Evolutionary conservation across 345 rosid species (phyloP).

Genomic region (Salix arbutifolia): DNA sequence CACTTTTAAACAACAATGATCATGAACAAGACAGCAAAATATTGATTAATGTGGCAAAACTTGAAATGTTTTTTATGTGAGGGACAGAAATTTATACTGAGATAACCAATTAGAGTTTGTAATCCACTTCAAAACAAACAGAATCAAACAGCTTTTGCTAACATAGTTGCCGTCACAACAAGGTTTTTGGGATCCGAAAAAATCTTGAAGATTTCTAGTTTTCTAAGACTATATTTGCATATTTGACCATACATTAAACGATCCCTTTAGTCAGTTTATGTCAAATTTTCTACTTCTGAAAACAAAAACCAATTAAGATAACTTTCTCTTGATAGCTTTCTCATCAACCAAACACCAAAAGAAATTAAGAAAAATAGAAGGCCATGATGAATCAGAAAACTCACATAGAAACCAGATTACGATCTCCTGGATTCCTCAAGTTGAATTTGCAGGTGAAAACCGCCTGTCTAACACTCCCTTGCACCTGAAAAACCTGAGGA

Average conservation of each 20-base stretch:
- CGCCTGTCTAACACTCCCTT: conserved; percentile 75
- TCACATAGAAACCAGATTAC: conserved; percentile 59
- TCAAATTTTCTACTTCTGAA: neutral
- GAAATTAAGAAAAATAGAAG: neutral
- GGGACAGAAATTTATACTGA: neutral
- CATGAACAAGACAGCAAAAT: neutral
- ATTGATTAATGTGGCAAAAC: neutral
- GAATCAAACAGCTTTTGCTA: neutral
- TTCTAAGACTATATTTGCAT: neutral
- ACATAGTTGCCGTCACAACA: neutral
- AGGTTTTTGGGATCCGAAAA: neutral
- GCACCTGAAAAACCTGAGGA: conserved; percentile 92
- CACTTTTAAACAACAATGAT: neutral
- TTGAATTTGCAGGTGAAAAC: conserved; percentile 96
- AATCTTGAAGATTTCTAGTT: neutral
- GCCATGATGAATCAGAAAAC: conserved; percentile 6
- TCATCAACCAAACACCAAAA: conserved; percentile 3
- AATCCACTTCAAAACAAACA: neutral
- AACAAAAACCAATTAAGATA: neutral
- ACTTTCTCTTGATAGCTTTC: neutral
- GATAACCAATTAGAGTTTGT: neutral
- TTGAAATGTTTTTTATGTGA: neutral
- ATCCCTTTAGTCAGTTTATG: neutral
- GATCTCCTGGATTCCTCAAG: conserved; percentile 52
- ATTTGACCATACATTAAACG: neutral